Evolutionary conservation across 2,329 filamentous ascomycete species (phyloP).

Genomic region (Phialocephala subalpina): DNA sequence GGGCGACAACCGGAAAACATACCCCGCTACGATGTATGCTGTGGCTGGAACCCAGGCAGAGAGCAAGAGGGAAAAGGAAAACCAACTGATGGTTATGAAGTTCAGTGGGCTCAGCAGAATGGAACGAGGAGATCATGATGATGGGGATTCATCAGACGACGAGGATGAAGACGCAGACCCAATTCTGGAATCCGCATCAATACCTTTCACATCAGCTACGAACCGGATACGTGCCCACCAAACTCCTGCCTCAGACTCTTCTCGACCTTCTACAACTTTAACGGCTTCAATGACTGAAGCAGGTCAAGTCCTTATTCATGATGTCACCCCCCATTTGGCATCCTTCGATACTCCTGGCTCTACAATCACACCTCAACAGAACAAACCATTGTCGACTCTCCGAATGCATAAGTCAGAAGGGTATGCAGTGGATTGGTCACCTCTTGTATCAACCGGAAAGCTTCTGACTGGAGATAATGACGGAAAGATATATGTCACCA

Average conservation of each 20-base stretch:
- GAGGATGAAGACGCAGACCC: conserved; percentile 82
- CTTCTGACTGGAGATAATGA: conserved; percentile 92
- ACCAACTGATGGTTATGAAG: conserved; percentile 95
- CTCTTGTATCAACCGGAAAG: conserved; percentile 79
- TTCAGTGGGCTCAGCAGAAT: conserved; percentile 90
- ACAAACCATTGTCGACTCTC: conserved; percentile 87
- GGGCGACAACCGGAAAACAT: conserved; percentile 89
- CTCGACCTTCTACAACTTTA: conserved; percentile 79
- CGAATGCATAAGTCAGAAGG: conserved; percentile 93
- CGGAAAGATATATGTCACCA: conserved; percentile 88
- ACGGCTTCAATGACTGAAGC: conserved; percentile 95
- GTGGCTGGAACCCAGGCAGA: conserved; percentile 96
- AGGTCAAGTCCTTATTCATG: conserved; percentile 88
- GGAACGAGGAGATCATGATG: conserved; percentile 72
- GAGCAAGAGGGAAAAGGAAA: conserved; percentile 76
- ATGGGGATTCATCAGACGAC: conserved; percentile 73
- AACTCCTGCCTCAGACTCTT: conserved; percentile 73
- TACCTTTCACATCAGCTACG: conserved; percentile 85
- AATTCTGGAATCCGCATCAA: conserved; percentile 90
- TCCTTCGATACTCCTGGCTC: conserved; percentile 92
- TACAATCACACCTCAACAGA: conserved; percentile 80
- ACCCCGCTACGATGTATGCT: conserved; percentile 93
- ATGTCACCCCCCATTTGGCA: conserved; percentile 87
- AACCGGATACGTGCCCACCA: conserved; percentile 94
- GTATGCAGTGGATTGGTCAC: conserved; percentile 97